Base-by-base conservation (phyloP, 192 early-diverging fungal genomes). In the Gonapodya sp. region DNA sequence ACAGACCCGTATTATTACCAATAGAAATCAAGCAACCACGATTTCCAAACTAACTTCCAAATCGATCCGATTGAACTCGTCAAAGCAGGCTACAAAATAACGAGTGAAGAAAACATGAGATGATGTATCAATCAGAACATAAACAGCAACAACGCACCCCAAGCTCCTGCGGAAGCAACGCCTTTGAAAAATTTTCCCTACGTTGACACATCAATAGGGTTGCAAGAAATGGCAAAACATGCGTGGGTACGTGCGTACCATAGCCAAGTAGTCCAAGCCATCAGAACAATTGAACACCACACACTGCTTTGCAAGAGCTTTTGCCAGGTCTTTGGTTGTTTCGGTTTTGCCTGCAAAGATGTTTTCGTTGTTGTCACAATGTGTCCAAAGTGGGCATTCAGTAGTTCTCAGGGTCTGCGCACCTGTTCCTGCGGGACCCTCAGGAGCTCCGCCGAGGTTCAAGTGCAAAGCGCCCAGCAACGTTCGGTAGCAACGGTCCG, bases 201-300 rank as follows among this genome's bases (percentile, higher is more conserved):
- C n/a, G n/a, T n/a, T n/a, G n/a, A n/a, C n/a, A n/a, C n/a, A n/a
- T n/a, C n/a, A n/a, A n/a, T n/a, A n/a, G n/a, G n/a, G n/a, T n/a
- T n/a, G n/a, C n/a, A n/a, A n/a, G n/a, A n/a, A n/a, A n/a, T n/a
- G n/a, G n/a, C n/a, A n/a, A n/a, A n/a, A n/a, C n/a, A n/a, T n/a
- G n/a, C n/a, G n/a, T n/a, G n/a, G n/a, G n/a, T n/a, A n/a, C n/a
- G n/a, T n/a, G n/a, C n/a, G n/a, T n/a, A n/a, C n/a, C 90, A 91
- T 91, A 0, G 90, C 90, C 1, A 91, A 78, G 81, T 91, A 91
- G 74, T 91, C 90, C 35, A 91, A 83, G n/a, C 90, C 90, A 78
- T 91, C 90, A 0, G 90, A 91, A 77, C 90, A 91, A 81, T 91
- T 91, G 85, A 91, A 91, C 16, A 91, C 90, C 1, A 91, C 90